Percentiles rank a stretch among this genome's conserved stretches.
Evolutionary conservation across 371 early-diverging fungal genomes (phyloP).

Genomic region (Chytridiales sp.): DNA sequence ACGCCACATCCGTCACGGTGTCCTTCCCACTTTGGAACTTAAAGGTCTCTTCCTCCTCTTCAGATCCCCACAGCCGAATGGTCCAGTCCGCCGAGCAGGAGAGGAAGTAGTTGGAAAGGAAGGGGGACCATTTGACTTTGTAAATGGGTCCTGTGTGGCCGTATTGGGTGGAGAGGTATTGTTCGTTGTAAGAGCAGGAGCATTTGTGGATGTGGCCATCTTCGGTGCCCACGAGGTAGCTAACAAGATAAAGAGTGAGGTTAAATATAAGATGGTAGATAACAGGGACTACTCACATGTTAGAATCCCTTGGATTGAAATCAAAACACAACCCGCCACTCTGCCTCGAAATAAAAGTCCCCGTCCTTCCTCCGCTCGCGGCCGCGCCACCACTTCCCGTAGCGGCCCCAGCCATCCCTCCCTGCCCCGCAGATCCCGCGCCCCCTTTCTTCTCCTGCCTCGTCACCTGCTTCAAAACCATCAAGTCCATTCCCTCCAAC

Average conservation of each 20-base stretch:
- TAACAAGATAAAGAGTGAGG: conserved; percentile 6
- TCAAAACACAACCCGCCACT: conserved; percentile 57
- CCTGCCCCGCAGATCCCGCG: conserved; percentile 4
- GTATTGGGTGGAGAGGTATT: conserved; percentile 48
- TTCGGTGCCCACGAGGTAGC: conserved; percentile 58
- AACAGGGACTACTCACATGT: conserved; percentile 35
- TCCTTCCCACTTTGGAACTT: conserved; percentile 56
- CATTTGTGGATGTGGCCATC: conserved; percentile 55
- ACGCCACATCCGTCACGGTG: conserved; percentile 50
- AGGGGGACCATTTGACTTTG: conserved; percentile 54
- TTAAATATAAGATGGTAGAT: too few relatives aligned
- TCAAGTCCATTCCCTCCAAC: conserved; percentile 50
- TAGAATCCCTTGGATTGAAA: conserved; percentile 50
- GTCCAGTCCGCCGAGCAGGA: conserved; percentile 55
- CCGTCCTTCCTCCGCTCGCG: conserved; percentile 16
- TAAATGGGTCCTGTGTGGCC: conserved; percentile 55
- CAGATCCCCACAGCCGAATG: conserved; percentile 49
- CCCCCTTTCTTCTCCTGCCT: conserved; percentile 33
- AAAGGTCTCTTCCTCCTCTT: conserved; percentile 42
- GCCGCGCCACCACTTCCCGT: conserved; percentile 8
- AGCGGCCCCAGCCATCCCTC: conserved; percentile 1
- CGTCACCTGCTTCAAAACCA: conserved; percentile 52
- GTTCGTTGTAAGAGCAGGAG: conserved; percentile 56
- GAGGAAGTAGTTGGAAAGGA: conserved; percentile 40
- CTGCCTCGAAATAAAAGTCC: conserved; percentile 50